Base-by-base conservation (phyloP, 495 filamentous ascomycete genomes). In the Massariosphaeria phaeospora region DNA sequence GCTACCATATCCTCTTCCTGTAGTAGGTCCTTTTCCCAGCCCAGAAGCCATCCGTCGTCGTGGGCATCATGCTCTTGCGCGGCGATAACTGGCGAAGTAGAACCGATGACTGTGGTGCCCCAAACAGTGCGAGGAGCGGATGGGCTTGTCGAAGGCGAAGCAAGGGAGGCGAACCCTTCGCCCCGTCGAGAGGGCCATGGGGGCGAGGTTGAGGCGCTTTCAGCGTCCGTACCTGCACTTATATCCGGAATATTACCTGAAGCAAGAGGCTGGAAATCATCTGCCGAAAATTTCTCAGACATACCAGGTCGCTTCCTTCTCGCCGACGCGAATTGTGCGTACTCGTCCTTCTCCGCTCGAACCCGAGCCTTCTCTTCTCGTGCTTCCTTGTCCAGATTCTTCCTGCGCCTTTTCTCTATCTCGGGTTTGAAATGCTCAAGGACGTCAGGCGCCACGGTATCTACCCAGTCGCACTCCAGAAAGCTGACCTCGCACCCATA, bases 381-480 rank as follows among this genome's bases (percentile, higher is more conserved):
- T 0, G 75, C 75, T 42, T 93, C 89, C 69, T 96, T 97, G 51
- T 97, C 94, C 26, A 76, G 73, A 65, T 96, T 93, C 35, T 78
- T 74, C 64, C 85, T 89, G 29, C 89, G 76, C 27, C 93, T 75
- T 39, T 83, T 79, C 56, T 90, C 86, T 34, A 90, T 87, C 61
- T 96, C 90, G 1, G 73, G 66, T 17, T 75, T 73, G 71, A 96
- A 98, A 1, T 74, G 72, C 15, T 79, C 80, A 13, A 98, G 72
- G 9, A 91, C 75, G 40, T 91, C 88, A 1, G 82, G 76, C 5
- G 79, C 71, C 15, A 98, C 88, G 13, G 90, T 81, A 59, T 95
- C 93, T 1, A 89, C 89, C 93, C 93, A 98, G 67, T 98, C 89
- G 62, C 93, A 98, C 69, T 97, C 93, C 0, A 98, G 72, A 63